Base-by-base conservation (phyloP, 208 protist genomes). In the Trichomonas vaginalis region DNA sequence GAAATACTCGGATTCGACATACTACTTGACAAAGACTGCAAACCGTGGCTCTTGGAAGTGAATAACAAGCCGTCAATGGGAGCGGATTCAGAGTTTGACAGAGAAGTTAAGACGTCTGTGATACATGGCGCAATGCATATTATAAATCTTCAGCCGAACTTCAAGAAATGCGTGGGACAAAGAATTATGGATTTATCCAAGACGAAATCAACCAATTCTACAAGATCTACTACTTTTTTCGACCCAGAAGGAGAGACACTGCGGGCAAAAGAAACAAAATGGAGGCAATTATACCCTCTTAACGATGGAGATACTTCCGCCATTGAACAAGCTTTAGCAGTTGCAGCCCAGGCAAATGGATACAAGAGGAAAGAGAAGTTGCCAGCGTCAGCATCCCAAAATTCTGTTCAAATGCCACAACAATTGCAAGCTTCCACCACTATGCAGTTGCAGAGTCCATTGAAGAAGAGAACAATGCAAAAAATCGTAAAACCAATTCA, bases 1-100 rank as follows among this genome's bases (percentile, higher is more conserved):
- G 96, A 96, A 51, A 83, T 96, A n/a, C 49, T 96, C 2, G 96
- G 96, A 45, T 79, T 96, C 42, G 96, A 97, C 45, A 97, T 97
- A n/a, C 23, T 97, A 17, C n/a, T 97, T 39, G 96, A 97, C 83
- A 51, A 80, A 35, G 21, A 87, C 3, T 95, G 96, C n/a, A 92
- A 96, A 23, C 96, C 96, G 23, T 97, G 95, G 82, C 21, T 97
- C 4, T 6, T 97, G 12, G 96, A 97, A 96, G 90, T 97, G 0
- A 97, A 97, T 96, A 79, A 35, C 14, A 96, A 46, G 37, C 96
- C 96, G 15, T 97, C 95, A 1, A 86, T 97, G 23, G 39, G 47
- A 8, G 32, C 49, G 10, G 83, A 90, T 40, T 96, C 96, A 37
- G 3, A 48, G 4, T 61, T 97, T 10, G 96, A 97, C 95, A 27